Evolutionary conservation across 371 early-diverging fungal species (phyloP).

Genomic region (Mucor velutinosus): DNA sequence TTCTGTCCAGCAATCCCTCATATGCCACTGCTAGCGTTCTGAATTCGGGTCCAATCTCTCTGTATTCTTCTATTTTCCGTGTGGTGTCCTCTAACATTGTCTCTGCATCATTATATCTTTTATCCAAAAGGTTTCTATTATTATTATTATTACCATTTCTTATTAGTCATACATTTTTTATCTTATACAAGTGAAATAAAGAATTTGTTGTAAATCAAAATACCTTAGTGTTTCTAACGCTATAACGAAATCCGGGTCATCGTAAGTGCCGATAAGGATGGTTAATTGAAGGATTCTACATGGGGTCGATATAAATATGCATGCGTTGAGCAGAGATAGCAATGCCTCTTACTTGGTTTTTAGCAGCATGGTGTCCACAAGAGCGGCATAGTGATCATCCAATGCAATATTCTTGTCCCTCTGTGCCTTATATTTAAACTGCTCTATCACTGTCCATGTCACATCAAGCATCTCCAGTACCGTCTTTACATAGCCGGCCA

Average conservation of each 20-base stretch:
- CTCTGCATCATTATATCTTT: constrained; percentile 12
- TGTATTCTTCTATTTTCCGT: constrained; percentile 15
- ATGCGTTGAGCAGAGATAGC: background rate
- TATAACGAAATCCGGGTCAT: constrained; percentile 4
- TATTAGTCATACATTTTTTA: background rate
- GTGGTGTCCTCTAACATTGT: constrained; percentile 11
- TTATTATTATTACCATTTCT: background rate
- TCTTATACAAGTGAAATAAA: background rate
- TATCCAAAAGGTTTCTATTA: constrained; percentile 15
- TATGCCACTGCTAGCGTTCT: constrained; percentile 15
- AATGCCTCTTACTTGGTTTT: constrained; percentile 11
- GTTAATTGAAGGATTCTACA: constrained; percentile 17
- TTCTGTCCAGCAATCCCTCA: constrained; percentile 12
- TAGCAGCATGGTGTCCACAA: constrained; percentile 13
- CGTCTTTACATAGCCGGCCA: constrained; percentile 2
- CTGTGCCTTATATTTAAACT: constrained; percentile 16
- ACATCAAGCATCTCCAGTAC: constrained; percentile 12
- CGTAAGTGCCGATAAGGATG: constrained; percentile 16
- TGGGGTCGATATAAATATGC: background rate
- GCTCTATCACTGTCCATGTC: constrained; percentile 23
- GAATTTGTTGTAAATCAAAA: background rate
- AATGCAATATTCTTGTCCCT: constrained; percentile 3
- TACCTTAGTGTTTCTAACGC: constrained; percentile 21
- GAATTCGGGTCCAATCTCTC: constrained; percentile 23
- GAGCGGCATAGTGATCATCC: constrained; percentile 7